Conservation (phyloP, 768 basidiomycete species). For the Galerina sulciceps region DNA sequence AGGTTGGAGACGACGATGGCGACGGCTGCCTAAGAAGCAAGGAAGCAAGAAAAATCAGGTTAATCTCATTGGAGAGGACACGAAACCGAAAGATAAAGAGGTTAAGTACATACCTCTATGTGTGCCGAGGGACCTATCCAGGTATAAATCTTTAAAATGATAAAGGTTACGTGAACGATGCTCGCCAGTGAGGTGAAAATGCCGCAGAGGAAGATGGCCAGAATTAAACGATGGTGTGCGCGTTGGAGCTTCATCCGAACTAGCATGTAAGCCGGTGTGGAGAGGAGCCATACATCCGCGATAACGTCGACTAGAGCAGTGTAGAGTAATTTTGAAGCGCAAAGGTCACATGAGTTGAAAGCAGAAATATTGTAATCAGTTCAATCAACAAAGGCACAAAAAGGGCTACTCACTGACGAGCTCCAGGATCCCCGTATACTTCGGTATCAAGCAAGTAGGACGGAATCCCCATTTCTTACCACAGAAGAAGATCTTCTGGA, state of each 20-base stretch:
- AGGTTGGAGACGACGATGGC: too few relatives aligned
- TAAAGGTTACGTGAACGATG: background rate
- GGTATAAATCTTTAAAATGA: too few relatives aligned
- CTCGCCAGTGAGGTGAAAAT: background rate
- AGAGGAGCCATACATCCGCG: background rate
- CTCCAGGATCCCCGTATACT: background rate
- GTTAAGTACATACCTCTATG: too few relatives aligned
- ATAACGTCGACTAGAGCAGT: background rate
- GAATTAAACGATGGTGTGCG: background rate
- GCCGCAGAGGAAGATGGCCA: background rate
- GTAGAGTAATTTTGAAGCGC: background rate
- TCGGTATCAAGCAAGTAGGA: background rate
- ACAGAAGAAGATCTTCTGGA: conserved; percentile 1
- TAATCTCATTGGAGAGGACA: too few relatives aligned
- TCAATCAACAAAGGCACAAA: too few relatives aligned
- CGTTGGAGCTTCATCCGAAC: background rate
- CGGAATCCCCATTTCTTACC: background rate
- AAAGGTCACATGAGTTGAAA: too few relatives aligned
- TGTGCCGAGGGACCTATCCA: too few relatives aligned
- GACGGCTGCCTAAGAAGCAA: too few relatives aligned
- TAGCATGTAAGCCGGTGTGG: background rate
- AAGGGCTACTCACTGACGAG: conserved; percentile 11
- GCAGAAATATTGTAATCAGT: too few relatives aligned
- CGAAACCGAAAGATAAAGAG: too few relatives aligned
- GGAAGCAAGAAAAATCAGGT: too few relatives aligned